A percentile compares a stretch with the other conserved stretches of the same genome.
phyloP scores from a whole-genome alignment of 2,329 filamentous ascomycete species.

The Xylaria sp. region DNA sequence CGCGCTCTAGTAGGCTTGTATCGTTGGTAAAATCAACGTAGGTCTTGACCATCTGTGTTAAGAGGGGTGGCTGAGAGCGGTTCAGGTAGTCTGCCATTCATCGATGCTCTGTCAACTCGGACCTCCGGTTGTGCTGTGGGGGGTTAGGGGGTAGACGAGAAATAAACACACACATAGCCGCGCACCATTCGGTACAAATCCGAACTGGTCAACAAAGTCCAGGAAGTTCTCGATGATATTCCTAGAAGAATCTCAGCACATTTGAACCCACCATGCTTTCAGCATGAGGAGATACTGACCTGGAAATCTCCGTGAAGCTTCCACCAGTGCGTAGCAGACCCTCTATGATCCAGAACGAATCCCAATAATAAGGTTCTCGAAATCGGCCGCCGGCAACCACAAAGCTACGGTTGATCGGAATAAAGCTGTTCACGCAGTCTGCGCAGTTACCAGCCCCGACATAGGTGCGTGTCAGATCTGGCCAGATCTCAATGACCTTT shows the following conservation, averaged over 20 bases:
- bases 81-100: conserved; percentile 59
- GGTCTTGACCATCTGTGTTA: conserved; percentile 66
- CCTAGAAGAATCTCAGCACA: conserved; percentile 21
- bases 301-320: conserved; percentile 63
- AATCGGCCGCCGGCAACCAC: conserved; percentile 74
- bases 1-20: conserved; percentile 60
- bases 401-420: conserved; percentile 68
- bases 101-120: not conserved
- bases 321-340: conserved; percentile 67
- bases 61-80: conserved; percentile 66
- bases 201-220: conserved; percentile 65
- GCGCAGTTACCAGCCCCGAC: conserved; percentile 55
- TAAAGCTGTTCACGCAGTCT: conserved; percentile 65
- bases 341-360: conserved; percentile 70
- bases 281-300: conserved; percentile 25
- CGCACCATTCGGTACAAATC: conserved; percentile 71
- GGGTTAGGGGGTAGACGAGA: not conserved
- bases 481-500: conserved; percentile 72
- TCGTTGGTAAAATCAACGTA: conserved; percentile 70
- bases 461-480: conserved; percentile 65
- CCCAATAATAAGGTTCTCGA: conserved; percentile 73
- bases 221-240: conserved; percentile 73
- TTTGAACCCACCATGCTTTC: not conserved
- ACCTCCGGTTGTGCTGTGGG: not conserved
- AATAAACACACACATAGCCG: conserved; percentile 45